phyloP scores from a whole-genome alignment of 2,329 filamentous ascomycete species.

The Xylariaceae sp. region DNA sequence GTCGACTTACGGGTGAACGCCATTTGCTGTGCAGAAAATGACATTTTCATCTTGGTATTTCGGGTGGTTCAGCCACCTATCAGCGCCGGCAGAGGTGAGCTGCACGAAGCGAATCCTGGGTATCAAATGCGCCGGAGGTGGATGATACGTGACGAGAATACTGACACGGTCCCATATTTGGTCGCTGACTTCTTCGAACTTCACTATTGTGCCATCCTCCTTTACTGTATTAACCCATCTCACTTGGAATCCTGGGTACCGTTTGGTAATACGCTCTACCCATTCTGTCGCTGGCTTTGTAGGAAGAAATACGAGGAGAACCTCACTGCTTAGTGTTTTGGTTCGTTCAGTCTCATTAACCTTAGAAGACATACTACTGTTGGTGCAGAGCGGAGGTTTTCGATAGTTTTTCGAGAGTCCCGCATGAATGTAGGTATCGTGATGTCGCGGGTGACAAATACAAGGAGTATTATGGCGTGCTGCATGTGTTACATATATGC shows the following conservation, averaged over 20 bases:
- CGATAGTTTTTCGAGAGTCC: not conserved
- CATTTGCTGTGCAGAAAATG: constrained; percentile 55
- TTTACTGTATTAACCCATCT: constrained; percentile 36
- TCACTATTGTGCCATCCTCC: constrained; percentile 17
- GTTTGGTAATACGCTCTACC: constrained; percentile 37
- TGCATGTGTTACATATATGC: not conserved
- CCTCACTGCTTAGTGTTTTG: constrained; percentile 37
- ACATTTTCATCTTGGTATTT: constrained; percentile 52
- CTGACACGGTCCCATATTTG: constrained; percentile 47
- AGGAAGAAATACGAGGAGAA: constrained; percentile 44
- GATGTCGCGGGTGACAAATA: not conserved
- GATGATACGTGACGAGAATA: constrained; percentile 39
- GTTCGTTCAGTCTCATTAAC: not conserved
- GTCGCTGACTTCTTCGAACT: constrained; percentile 33
- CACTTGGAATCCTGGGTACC: constrained; percentile 44
- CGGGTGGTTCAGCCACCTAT: constrained; percentile 44
- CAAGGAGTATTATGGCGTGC: not conserved
- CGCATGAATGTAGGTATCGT: not conserved
- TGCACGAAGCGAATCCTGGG: constrained; percentile 48
- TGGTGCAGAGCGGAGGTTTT: not conserved
- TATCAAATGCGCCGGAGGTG: constrained; percentile 38
- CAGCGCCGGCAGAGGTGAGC: constrained; percentile 46
- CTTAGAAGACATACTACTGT: not conserved
- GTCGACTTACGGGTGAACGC: constrained; percentile 53
- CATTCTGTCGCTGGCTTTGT: constrained; percentile 37